Evolutionary conservation across 2,329 filamentous ascomycete species (phyloP), one percentile per base, ranked within the genome.

Genomic region (Scytalidium sp.): DNA sequence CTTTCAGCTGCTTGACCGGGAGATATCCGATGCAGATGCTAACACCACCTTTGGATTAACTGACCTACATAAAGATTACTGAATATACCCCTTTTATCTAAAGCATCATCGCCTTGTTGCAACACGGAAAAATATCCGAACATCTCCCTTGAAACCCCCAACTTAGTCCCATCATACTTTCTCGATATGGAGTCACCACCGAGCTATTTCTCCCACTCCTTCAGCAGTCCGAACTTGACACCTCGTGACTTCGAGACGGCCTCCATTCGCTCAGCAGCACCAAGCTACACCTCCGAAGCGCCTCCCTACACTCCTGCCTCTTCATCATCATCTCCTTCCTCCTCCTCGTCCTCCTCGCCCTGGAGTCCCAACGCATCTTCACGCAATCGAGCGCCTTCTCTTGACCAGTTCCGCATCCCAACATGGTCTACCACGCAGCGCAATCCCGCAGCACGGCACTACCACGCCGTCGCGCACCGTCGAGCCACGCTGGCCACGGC

Each of bases 271-370:
- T 87, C 84, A 17, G 78, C 78, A 7, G 83, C 84, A n/a, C 84
- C 84, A 39, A 87, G 84, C 9, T 87, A 87, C 64, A 79, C 80
- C 54, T 87, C 84, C 47, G 83, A 85, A 47, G 79, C 75, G 2
- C 84, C 84, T 3, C 83, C 83, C 1, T 85, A 87, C 62, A 80
- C 82, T 61, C 82, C 81, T 17, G 75, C 72, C 48, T 50, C 56
- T 46, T 50, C 51, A 49, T 46, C 49, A 22, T 46, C 53, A 32
- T 44, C 56, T 25, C 50, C 45, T 41, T 42, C 47, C 52, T 20
- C 49, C 51, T 39, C 48, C 76, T 79, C 29, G 69, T 82, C 2
- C 79, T 78, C 8, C 76, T 78, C 23, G 67, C 81, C 29, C 75
- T 77, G 8, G 64, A 73, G 25, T 13, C 7, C 25, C 25, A 29